phyloP scores from a whole-genome alignment of 2,329 filamentous ascomycete species.

The Lecanicillium sp. region DNA sequence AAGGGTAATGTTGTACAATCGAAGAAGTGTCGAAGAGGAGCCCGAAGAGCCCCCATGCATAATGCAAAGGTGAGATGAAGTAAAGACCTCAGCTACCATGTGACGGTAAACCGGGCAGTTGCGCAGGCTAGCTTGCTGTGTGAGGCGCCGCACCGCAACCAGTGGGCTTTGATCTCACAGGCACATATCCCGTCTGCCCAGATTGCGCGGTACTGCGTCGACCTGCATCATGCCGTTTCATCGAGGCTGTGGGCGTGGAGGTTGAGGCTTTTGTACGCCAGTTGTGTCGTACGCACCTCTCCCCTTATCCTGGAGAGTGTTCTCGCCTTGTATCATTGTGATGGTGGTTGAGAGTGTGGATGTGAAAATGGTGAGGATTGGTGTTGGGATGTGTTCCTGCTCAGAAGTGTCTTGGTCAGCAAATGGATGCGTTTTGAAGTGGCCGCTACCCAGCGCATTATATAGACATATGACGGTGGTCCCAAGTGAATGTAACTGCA shows the following conservation, averaged over 20 bases:
- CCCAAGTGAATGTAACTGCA: too few species aligned
- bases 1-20: constrained; percentile 10
- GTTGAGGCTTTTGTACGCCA: constrained; percentile 36
- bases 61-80: constrained; percentile 7
- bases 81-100: constrained; percentile 1
- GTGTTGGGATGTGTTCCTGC: constrained; percentile 1
- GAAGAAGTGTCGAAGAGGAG: constrained; percentile 13
- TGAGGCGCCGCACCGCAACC: constrained; percentile 5
- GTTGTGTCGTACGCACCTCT: constrained; percentile 46
- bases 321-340: constrained; percentile 29
- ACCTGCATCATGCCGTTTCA: constrained; percentile 14
- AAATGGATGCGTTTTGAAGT: too few species aligned
- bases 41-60: constrained; percentile 7
- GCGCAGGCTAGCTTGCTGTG: constrained; percentile 1
- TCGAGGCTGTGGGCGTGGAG: constrained; percentile 31
- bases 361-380: constrained; percentile 3
- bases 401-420: not conserved
- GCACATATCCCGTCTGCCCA: too few species aligned
- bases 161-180: not conserved
- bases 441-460: too few species aligned
- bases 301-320: constrained; percentile 36
- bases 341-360: constrained; percentile 8
- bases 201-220: too few species aligned
- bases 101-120: not conserved
- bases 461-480: not conserved